Evolutionary conservation across 2,329 filamentous ascomycete species (phyloP).

Genomic region (Aspergillus terreus): DNA sequence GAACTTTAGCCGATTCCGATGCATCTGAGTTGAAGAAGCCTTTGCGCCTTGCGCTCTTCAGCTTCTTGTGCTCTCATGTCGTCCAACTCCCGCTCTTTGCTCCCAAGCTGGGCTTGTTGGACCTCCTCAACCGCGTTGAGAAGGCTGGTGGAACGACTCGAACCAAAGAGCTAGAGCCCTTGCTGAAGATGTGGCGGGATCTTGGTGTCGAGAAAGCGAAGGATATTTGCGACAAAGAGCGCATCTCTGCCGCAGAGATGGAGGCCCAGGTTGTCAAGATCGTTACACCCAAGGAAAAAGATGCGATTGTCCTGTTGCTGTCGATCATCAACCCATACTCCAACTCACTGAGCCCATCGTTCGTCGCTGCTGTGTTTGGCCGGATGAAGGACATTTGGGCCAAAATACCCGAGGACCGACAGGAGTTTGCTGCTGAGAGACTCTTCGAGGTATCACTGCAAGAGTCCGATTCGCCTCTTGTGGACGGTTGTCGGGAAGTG

Average conservation of each 20-base stretch:
- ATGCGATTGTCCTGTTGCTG: constrained; percentile 55
- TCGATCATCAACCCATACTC: constrained; percentile 46
- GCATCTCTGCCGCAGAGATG: constrained; percentile 45
- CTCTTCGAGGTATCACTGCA: constrained; percentile 42
- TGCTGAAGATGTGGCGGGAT: constrained; percentile 65
- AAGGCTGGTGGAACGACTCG: constrained; percentile 71
- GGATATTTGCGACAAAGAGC: constrained; percentile 48
- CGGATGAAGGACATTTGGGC: constrained; percentile 71
- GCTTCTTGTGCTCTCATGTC: constrained; percentile 71
- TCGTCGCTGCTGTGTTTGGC: constrained; percentile 63
- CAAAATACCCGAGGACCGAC: constrained; percentile 34
- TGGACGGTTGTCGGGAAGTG: constrained; percentile 55
- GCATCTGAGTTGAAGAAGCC: constrained; percentile 59
- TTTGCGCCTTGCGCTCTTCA: constrained; percentile 61
- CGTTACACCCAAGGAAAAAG: constrained; percentile 54
- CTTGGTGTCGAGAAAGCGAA: constrained; percentile 51
- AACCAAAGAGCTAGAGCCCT: constrained; percentile 71
- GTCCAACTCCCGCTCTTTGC: constrained; percentile 63
- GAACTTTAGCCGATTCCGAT: constrained; percentile 35
- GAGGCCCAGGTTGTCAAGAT: constrained; percentile 53
- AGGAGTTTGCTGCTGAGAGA: constrained; percentile 33
- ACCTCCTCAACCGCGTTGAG: constrained; percentile 65
- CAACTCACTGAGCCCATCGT: constrained; percentile 45
- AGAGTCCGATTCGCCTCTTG: constrained; percentile 22
- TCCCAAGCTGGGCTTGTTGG: constrained; percentile 70